Conservation (phyloP, 805 yeast species). For the Lachancea quebecensis region DNA sequence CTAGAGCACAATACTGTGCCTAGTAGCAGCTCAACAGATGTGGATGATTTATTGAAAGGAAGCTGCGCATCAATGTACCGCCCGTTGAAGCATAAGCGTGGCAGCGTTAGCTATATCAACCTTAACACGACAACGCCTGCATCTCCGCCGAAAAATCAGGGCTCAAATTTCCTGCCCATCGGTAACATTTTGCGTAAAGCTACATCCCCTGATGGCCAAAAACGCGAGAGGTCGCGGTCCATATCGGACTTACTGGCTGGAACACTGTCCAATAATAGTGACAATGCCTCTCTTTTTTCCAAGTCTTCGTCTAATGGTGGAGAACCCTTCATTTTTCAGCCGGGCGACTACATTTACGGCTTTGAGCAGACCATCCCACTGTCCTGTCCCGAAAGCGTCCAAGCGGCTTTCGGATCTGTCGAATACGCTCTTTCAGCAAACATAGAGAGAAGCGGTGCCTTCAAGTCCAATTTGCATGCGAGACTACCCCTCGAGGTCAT, state of each 20-base stretch:
- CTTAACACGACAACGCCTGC: slow-evolving; percentile 11
- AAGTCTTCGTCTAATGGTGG: slow-evolving; percentile 12
- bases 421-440: slow-evolving; percentile 60
- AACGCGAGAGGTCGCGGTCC: slow-evolving; percentile 13
- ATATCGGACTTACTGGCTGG: slow-evolving; percentile 23
- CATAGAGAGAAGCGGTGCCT: slow-evolving; percentile 75
- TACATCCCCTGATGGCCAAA: slow-evolving; percentile 15
- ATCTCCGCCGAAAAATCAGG: slow-evolving; percentile 1
- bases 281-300: slow-evolving; percentile 9
- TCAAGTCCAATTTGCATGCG: slow-evolving; percentile 68
- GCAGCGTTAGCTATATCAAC: slow-evolving; percentile 19
- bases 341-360: slow-evolving; percentile 89
- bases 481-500: slow-evolving; percentile 58
- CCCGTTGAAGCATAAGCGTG: slow-evolving; percentile 6
- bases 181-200: slow-evolving; percentile 23
- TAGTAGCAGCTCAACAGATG: slow-evolving; percentile 10
- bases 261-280: slow-evolving; percentile 15
- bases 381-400: slow-evolving; percentile 71
- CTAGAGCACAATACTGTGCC: slow-evolving; percentile 39
- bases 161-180: slow-evolving; percentile 26
- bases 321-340: slow-evolving; percentile 48
- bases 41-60: slow-evolving; percentile 13
- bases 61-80: slow-evolving; percentile 27
- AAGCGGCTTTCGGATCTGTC: slow-evolving; percentile 77
- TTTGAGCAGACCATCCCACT: slow-evolving; percentile 86